phyloP scores from a whole-genome alignment of 768 basidiomycete genomes.

The Boletus tylopilopsis region DNA sequence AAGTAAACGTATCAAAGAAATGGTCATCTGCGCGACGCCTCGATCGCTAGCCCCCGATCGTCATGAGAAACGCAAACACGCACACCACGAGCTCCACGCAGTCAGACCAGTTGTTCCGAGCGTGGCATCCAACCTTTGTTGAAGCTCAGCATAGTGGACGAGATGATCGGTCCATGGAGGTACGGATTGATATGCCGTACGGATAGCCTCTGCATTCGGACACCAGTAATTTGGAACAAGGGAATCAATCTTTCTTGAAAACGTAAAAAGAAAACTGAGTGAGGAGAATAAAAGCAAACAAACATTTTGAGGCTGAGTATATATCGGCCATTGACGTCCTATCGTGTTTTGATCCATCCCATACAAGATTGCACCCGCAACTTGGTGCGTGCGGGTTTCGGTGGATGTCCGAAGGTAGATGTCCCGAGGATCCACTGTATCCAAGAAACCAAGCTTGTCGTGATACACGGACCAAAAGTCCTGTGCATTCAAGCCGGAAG shows the following conservation, averaged over 20 bases:
- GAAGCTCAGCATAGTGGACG: constrained; percentile 32
- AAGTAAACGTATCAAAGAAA: constrained; percentile 50
- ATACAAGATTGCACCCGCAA: constrained; percentile 41
- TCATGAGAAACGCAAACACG: constrained; percentile 9
- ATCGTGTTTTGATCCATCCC: constrained; percentile 42
- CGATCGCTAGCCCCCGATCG: background rate
- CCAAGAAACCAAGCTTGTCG: constrained; percentile 34
- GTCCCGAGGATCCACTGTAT: constrained; percentile 31
- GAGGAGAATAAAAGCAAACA: constrained; percentile 11
- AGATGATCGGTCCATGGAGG: constrained; percentile 47
- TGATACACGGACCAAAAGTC: constrained; percentile 47
- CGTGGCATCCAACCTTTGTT: constrained; percentile 34
- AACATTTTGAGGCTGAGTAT: constrained; percentile 41
- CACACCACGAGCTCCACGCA: constrained; percentile 49
- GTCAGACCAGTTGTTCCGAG: constrained; percentile 39
- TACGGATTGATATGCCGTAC: constrained; percentile 40
- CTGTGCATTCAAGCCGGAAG: constrained; percentile 19
- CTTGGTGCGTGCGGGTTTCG: constrained; percentile 46
- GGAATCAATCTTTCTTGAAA: constrained; percentile 40
- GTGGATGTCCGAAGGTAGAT: constrained; percentile 44
- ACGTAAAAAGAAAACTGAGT: background rate
- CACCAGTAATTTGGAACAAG: constrained; percentile 44
- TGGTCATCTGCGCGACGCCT: constrained; percentile 30
- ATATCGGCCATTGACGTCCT: constrained; percentile 34
- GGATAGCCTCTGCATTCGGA: constrained; percentile 38